phyloP scores from a whole-genome alignment of 371 early-diverging fungal species.

The Haplosporangium sp. region DNA sequence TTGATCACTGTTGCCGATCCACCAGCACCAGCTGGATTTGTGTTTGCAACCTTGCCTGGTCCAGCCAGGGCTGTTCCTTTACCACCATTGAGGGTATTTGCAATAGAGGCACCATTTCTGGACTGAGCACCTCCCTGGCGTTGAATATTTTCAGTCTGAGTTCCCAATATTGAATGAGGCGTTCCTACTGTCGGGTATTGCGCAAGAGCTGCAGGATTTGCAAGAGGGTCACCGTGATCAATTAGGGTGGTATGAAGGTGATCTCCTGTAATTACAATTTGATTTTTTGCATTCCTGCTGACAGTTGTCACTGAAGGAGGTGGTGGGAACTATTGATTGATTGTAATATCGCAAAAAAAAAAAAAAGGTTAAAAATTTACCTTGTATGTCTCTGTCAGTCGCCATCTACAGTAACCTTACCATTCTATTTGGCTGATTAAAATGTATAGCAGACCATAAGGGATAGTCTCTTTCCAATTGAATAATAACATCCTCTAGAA shows the following conservation, averaged over 20 bases:
- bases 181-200: conserved; percentile 14
- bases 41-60: conserved; percentile 15
- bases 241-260: conserved; percentile 46
- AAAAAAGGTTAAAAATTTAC: background rate
- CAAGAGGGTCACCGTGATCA: conserved; percentile 35
- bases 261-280: conserved; percentile 48
- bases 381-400: background rate
- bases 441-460: conserved; percentile 78
- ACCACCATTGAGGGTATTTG: conserved; percentile 3
- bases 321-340: conserved; percentile 45
- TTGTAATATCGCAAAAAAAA: background rate
- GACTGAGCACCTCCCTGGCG: conserved; percentile 2
- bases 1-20: conserved; percentile 53
- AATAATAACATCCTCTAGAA: conserved; percentile 76
- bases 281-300: conserved; percentile 44
- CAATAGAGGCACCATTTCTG: background rate
- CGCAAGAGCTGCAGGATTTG: conserved; percentile 13
- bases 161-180: conserved; percentile 13
- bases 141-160: conserved; percentile 4
- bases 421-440: conserved; percentile 72
- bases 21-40: conserved; percentile 11
- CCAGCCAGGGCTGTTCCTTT: conserved; percentile 13
- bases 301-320: conserved; percentile 54
- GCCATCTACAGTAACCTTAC: conserved; percentile 21
- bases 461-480: conserved; percentile 78